Evolutionary conservation across 371 early-diverging fungal genomes (phyloP).

Genomic region (Massospora cicadina): DNA sequence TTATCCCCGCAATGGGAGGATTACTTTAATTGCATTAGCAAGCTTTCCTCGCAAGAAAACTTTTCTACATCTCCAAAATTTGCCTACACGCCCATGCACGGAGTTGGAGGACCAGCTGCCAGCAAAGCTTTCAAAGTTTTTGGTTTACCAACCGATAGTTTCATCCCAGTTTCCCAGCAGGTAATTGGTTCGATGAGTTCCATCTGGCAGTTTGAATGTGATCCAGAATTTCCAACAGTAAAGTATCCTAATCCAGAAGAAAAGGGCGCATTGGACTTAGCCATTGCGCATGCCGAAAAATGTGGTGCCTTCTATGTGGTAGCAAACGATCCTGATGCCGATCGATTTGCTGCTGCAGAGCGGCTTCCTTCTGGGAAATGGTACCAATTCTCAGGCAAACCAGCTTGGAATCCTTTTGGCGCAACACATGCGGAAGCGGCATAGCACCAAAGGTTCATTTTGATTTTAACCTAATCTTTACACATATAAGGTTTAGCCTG

Average conservation of each 20-base stretch:
- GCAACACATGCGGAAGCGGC: constrained; percentile 39
- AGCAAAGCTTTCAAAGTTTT: constrained; percentile 44
- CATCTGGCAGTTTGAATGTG: constrained; percentile 26
- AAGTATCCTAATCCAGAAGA: constrained; percentile 89
- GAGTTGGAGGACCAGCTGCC: constrained; percentile 72
- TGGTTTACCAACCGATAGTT: constrained; percentile 27
- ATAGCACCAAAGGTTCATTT: constrained; percentile 27
- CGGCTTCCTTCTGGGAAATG: constrained; percentile 48
- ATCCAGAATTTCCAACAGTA: constrained; percentile 89
- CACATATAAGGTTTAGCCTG: constrained; percentile 18
- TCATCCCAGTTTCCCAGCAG: neutral
- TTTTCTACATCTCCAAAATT: constrained; percentile 26
- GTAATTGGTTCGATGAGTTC: neutral
- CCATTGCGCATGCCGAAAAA: constrained; percentile 52
- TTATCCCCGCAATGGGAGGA: constrained; percentile 31
- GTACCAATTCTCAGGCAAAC: constrained; percentile 74
- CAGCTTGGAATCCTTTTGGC: constrained; percentile 81
- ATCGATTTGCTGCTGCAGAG: constrained; percentile 82
- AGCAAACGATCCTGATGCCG: constrained; percentile 98
- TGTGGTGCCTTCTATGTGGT: constrained; percentile 44
- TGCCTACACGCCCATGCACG: constrained; percentile 94
- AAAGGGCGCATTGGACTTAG: constrained; percentile 67
- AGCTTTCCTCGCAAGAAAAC: constrained; percentile 15
- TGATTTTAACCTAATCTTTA: constrained; percentile 18
- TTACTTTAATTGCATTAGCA: constrained; percentile 46